Conservation (phyloP, 805 yeast species). For the Groenewaldozyma tartarivorans region DNA sequence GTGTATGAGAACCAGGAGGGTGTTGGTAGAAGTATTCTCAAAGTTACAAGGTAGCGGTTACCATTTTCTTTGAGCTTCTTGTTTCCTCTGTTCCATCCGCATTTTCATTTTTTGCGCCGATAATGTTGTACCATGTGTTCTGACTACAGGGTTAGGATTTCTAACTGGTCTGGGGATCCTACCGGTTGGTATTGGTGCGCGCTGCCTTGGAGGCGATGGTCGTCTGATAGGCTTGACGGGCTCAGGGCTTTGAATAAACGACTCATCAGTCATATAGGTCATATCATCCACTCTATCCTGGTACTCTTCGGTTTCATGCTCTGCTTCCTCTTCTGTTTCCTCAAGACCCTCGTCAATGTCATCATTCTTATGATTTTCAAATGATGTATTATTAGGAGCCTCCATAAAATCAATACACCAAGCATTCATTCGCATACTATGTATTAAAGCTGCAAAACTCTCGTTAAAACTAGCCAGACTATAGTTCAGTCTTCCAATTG, state of each 20-base stretch:
- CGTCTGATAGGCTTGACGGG: not conserved
- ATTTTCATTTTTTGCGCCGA: not conserved
- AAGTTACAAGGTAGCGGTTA: not conserved
- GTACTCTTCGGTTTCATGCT: conserved; percentile 10
- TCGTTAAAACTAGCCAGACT: conserved; percentile 61
- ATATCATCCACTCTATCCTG: conserved; percentile 13
- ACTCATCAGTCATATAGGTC: conserved; percentile 27
- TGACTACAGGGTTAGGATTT: not conserved
- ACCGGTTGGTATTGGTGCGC: no score
- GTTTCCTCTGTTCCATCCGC: conserved; percentile 8
- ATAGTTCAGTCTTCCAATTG: conserved; percentile 50
- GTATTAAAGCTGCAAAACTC: conserved; percentile 63
- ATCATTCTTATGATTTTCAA: not conserved
- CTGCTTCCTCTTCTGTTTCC: conserved; percentile 2
- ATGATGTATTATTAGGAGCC: conserved; percentile 18
- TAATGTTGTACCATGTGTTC: not conserved
- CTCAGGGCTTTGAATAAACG: conserved; percentile 24
- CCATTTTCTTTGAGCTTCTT: not conserved
- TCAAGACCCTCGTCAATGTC: conserved; percentile 2
- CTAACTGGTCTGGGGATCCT: not conserved
- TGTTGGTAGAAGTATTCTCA: conserved; percentile 15
- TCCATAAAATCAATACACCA: conserved; percentile 70
- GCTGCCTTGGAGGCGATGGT: no score
- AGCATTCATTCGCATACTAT: conserved; percentile 75
- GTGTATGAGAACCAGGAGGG: conserved; percentile 11